These are phyloP conservation scores for Phialophora chinensis DNA, from an alignment of 2,329 filamentous ascomycete species.

Conservation along the genomic window DNA sequence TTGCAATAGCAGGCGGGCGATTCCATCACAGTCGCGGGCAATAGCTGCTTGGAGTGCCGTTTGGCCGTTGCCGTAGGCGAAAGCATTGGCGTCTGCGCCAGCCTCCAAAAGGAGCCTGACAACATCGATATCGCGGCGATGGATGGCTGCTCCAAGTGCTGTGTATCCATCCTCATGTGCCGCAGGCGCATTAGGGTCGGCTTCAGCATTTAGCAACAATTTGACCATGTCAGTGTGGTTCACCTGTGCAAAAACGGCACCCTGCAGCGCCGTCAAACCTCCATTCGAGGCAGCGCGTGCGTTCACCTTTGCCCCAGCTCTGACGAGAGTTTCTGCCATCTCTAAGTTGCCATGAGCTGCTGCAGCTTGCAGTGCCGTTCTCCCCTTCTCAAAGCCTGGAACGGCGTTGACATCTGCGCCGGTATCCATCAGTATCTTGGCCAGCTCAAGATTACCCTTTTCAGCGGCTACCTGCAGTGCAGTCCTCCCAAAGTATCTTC, in stretches of 20 bases:
- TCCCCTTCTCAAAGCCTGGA: background rate
- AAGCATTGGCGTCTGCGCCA: slow-evolving; percentile 4
- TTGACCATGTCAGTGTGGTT: background rate
- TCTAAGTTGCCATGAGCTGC: background rate
- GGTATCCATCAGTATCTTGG: background rate
- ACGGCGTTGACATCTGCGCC: slow-evolving; percentile 6
- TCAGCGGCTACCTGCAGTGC: slow-evolving; percentile 3
- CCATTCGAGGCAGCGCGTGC: background rate
- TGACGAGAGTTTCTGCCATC: background rate
- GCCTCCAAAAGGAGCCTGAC: slow-evolving; percentile 3
- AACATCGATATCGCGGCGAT: background rate
- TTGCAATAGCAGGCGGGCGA: background rate
- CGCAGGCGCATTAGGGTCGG: background rate
- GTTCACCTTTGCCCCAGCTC: slow-evolving; percentile 1
- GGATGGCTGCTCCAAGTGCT: slow-evolving; percentile 1
- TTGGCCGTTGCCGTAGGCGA: background rate
- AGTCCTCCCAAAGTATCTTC: background rate
- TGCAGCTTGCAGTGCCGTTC: background rate
- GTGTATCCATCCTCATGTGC: background rate
- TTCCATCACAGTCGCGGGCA: background rate
- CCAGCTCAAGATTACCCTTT: background rate
- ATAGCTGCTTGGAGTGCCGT: slow-evolving; percentile 8
- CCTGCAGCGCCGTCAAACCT: background rate
- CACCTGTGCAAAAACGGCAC: background rate
- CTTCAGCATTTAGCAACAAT: background rate